Conservation (phyloP, 1,139 yeast species). For the Zhuliangozyma parablackwelliae region DNA sequence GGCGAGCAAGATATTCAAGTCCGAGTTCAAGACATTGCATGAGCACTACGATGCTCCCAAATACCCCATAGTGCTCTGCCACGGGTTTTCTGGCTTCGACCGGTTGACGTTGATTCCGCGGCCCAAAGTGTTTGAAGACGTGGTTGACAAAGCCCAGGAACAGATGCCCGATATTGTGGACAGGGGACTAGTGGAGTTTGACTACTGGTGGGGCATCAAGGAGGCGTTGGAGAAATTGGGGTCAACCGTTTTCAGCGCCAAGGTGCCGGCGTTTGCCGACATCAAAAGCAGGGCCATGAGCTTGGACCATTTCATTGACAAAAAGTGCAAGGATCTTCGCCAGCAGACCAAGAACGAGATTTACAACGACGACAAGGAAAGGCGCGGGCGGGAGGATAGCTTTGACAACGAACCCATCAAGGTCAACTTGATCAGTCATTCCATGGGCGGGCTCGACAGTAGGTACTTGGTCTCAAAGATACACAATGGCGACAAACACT, state of each 20-base stretch:
- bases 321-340: constrained; percentile 32
- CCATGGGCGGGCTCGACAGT: constrained; percentile 92
- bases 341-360: constrained; percentile 24
- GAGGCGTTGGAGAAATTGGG: constrained; percentile 59
- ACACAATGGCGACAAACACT: constrained; percentile 30
- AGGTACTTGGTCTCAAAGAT: constrained; percentile 58
- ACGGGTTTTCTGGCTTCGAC: constrained; percentile 82
- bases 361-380: constrained; percentile 19
- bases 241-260: constrained; percentile 64
- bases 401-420: constrained; percentile 33
- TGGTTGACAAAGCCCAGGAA: constrained; percentile 13
- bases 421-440: constrained; percentile 80
- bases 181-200: constrained; percentile 41
- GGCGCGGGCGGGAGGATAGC: constrained; percentile 5
- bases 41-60: constrained; percentile 32
- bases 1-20: constrained; percentile 1
- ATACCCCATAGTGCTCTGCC: constrained; percentile 74
- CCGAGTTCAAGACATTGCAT: constrained; percentile 10
- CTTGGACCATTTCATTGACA: constrained; percentile 50
- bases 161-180: constrained; percentile 4
- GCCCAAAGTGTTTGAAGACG: constrained; percentile 12
- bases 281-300: constrained; percentile 65
- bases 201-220: constrained; percentile 80
- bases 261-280: constrained; percentile 79
- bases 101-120: constrained; percentile 47